phyloP scores from a whole-genome alignment of 305 asterid species.

The Solanum hybrid region DNA sequence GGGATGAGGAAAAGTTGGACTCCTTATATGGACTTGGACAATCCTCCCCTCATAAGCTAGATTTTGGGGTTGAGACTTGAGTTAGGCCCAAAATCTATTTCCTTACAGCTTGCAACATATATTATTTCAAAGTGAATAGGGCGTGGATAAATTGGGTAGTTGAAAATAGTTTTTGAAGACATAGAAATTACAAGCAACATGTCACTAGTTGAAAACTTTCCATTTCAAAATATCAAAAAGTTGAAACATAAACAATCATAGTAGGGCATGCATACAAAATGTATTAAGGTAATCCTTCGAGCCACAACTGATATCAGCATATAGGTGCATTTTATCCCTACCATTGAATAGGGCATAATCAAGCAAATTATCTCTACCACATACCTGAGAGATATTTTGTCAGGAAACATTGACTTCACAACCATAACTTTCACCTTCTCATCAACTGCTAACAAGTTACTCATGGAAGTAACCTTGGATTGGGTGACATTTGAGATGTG shows the following conservation, averaged over 20 bases:
- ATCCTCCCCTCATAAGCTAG: not conserved
- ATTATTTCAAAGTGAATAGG: not conserved
- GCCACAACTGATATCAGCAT: not conserved
- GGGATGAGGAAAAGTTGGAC: not conserved
- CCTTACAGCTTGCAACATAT: not conserved
- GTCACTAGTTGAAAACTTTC: not conserved
- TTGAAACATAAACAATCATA: not conserved
- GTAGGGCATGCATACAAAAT: not conserved
- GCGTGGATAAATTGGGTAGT: not conserved
- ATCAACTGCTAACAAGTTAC: constrained; percentile 59
- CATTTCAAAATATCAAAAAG: not conserved
- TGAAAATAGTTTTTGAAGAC: not conserved
- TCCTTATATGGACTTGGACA: not conserved
- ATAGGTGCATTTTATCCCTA: not conserved
- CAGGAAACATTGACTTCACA: constrained; percentile 63
- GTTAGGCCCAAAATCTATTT: not conserved
- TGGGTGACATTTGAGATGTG: constrained; percentile 70
- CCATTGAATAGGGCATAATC: not conserved
- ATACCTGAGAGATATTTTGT: constrained; percentile 79
- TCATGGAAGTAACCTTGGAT: constrained; percentile 46
- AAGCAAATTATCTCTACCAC: constrained; percentile 5
- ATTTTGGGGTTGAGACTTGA: not conserved
- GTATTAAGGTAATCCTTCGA: not conserved
- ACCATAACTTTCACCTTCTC: constrained; percentile 83
- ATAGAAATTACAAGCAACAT: not conserved